These are phyloP conservation scores for Teunomyces atbi DNA, from an alignment of 805 yeast species.

Conservation along the genomic window DNA sequence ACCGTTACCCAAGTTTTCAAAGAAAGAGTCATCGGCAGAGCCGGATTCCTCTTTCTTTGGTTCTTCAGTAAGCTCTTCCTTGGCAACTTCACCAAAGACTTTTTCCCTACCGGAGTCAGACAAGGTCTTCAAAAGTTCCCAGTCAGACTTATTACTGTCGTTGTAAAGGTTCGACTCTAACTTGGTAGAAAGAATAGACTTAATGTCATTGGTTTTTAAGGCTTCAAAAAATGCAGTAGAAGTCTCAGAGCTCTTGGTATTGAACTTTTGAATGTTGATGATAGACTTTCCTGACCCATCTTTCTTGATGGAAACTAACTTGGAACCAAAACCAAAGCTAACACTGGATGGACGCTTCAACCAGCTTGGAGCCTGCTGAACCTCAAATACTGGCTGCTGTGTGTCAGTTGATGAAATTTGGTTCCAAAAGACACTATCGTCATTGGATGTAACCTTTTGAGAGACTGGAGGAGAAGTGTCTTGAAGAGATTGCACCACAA, in stretches of 20 bases:
- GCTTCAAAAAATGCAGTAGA: constrained; percentile 52
- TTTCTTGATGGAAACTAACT: constrained; percentile 57
- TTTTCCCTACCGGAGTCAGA: constrained; percentile 49
- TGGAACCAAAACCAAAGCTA: constrained; percentile 92
- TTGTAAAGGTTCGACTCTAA: constrained; percentile 36
- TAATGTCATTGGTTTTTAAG: constrained; percentile 53
- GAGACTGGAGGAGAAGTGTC: constrained; percentile 67
- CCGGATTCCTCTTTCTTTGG: constrained; percentile 7
- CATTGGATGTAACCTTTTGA: constrained; percentile 39
- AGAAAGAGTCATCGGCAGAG: constrained; percentile 30
- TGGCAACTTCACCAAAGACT: constrained; percentile 34
- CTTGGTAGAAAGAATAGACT: constrained; percentile 54
- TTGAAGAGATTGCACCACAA: constrained; percentile 81
- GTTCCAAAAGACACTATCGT: constrained; percentile 86
- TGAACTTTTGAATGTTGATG: constrained; percentile 44
- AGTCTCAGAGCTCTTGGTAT: constrained; percentile 32
- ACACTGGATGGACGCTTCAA: constrained; percentile 70
- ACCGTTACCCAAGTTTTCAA: constrained; percentile 35
- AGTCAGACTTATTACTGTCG: constrained; percentile 52
- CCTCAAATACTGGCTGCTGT: constrained; percentile 68
- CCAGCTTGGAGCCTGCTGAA: constrained; percentile 89
- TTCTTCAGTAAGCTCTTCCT: constrained; percentile 5
- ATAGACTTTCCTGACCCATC: constrained; percentile 41
- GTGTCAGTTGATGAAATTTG: constrained; percentile 65
- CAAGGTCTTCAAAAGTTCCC: constrained; percentile 59